Base-by-base conservation (phyloP, 768 basidiomycete genomes). In the Tricholoma flavovirens region DNA sequence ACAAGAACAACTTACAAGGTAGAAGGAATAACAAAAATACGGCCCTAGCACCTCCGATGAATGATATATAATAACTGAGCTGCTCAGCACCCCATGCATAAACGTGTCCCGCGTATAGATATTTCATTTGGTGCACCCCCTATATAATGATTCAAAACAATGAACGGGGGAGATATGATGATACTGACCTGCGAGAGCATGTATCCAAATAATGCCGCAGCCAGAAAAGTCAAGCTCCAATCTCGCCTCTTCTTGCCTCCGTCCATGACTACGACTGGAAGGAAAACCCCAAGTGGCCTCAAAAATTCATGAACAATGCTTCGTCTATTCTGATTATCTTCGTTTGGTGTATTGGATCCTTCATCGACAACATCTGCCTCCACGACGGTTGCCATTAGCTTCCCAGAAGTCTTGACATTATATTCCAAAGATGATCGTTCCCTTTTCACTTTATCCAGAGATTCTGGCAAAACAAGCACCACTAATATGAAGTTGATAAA, bases 91-190 rank as follows among this genome's bases (percentile, higher is more conserved):
- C 78, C 90, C 90, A 92, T 49, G 73, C 74, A 60, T 87, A 91
- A 8, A 82, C 70, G 63, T 90, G 87, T 51, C 76, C 81, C 2
- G 87, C 89, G 64, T 92, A 93, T 24, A 91, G 73, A 67, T 91
- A 91, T 65, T 91, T 93, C 67, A 91, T 73, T 66, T 88, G 87
- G 69, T 82, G 85, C 4, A 92, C 60, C n/a, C 90, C 90, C 80
- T 87, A 54, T 4, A 54, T 22, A 33, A 55, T 35, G 24, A 15
- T 19, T 26, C 24, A 26, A 26, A 26, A 26, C 24, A 26, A 26
- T 5, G 24, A 5, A 26, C 24, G 24, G 5, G 5, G 24, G 24
- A 26, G 24, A 43, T 17, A 43, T 19, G 36, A 42, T 30, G 43
- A 15, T 11, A 73, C 85, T 69, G 64, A 89, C 88, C 54, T 79